A percentile compares a stretch with the other conserved stretches of the same genome.
Evolutionary conservation across 2,329 filamentous ascomycete species (phyloP).

Genomic region (Colletotrichum siamense): DNA sequence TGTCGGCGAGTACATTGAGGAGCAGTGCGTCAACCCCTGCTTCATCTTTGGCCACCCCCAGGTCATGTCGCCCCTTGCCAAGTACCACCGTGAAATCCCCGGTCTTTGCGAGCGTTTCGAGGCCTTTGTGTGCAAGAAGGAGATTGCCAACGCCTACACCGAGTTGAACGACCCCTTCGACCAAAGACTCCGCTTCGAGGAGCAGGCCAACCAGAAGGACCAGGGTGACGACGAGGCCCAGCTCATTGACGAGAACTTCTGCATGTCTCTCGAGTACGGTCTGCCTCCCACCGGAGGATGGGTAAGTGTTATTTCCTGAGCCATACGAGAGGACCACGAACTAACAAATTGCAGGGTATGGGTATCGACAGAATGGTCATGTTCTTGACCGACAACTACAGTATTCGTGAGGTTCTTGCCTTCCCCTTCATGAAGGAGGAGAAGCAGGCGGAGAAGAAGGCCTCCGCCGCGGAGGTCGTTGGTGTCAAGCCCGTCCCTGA

Average conservation of each 20-base stretch:
- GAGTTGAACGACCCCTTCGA: constrained; percentile 96
- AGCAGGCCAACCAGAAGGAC: constrained; percentile 91
- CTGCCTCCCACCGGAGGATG: constrained; percentile 94
- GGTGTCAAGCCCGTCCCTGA: constrained; percentile 63
- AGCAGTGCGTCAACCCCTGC: constrained; percentile 88
- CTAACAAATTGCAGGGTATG: constrained; percentile 62
- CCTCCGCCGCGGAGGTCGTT: constrained; percentile 68
- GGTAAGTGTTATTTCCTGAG: constrained; percentile 30
- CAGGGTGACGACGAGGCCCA: constrained; percentile 98
- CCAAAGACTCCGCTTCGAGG: constrained; percentile 78
- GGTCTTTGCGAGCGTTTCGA: constrained; percentile 97
- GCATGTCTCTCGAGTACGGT: constrained; percentile 76
- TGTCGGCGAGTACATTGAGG: constrained; percentile 92
- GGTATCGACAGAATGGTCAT: constrained; percentile 93
- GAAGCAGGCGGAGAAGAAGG: constrained; percentile 49
- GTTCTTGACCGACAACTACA: constrained; percentile 92
- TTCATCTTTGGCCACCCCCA: constrained; percentile 69
- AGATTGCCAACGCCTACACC: constrained; percentile 96
- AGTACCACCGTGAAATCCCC: constrained; percentile 82
- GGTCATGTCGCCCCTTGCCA: constrained; percentile 78
- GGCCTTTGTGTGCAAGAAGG: constrained; percentile 95
- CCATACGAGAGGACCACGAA: not conserved
- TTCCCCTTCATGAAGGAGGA: constrained; percentile 99
- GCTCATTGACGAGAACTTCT: constrained; percentile 94
- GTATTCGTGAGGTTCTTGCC: constrained; percentile 92